Conservation (phyloP, 2,329 filamentous ascomycete genomes). For the Aureobasidium musti region DNA sequence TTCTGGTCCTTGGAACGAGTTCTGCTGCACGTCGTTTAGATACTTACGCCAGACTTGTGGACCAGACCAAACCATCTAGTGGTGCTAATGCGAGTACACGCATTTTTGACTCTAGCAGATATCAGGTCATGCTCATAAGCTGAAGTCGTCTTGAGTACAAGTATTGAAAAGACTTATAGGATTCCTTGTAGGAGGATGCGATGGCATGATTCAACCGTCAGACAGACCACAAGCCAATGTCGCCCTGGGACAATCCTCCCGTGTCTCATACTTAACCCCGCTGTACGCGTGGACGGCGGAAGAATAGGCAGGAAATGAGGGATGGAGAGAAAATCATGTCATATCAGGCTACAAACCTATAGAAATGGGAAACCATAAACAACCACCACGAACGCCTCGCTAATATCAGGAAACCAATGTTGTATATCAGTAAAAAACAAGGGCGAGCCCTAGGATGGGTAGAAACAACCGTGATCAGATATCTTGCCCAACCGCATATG, state of each 20-base stretch:
- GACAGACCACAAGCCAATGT: neutral
- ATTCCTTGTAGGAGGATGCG: neutral
- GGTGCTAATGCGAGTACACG: neutral
- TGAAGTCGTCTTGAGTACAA: neutral
- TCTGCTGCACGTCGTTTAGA: neutral
- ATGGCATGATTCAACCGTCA: neutral
- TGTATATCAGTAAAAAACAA: neutral
- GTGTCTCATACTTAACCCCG: neutral
- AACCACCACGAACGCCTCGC: slow-evolving; percentile 23
- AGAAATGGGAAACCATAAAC: neutral
- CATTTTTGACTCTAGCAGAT: neutral
- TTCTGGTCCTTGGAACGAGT: no score
- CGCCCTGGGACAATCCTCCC: neutral
- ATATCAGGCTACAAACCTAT: neutral
- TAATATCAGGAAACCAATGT: neutral
- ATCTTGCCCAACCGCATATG: slow-evolving; percentile 34
- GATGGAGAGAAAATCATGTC: neutral
- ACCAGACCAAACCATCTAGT: neutral
- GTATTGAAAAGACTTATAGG: neutral
- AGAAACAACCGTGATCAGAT: neutral
- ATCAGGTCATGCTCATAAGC: neutral
- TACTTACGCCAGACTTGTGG: neutral
- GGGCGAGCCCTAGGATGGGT: neutral
- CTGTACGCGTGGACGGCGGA: neutral
- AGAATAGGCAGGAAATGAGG: neutral